Evolutionary conservation across 2,329 filamentous ascomycete species (phyloP), one percentile per base, ranked within the genome.

Genomic region (Apiospora arundinis): DNA sequence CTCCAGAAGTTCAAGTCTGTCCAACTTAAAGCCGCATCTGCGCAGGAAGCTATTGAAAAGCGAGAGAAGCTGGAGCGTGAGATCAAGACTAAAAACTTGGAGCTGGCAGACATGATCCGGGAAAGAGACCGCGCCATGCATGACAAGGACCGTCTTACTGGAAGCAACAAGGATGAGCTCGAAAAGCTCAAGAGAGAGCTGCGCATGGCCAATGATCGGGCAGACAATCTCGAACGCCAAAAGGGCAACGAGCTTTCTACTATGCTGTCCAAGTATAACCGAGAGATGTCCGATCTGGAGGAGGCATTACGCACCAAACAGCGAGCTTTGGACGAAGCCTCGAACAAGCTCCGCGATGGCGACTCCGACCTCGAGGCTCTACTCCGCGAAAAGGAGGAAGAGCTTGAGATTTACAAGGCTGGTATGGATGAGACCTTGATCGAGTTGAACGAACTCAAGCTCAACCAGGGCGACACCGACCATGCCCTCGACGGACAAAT

Each of bases 21-120:
- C 48, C 97, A 98, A 81, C 88, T 98, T 74, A 99, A 98, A 87
- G 96, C 96, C 1, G 95, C 95, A 21, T 98, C 95, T 6, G 96
- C 96, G 0, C 95, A 98, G 80, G 96, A 99, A 84, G 96, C 96
- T 1, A 97, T 98, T 74, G 96, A 98, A 71, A 92, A 90, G 76
- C 92, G 95, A 11, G 96, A 99, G 85, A 97, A 97, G 85, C 88
- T 99, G 69, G 95, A 98, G 84, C 92, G 95, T 45, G 96, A 99
- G 84, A 93, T 99, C 81, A 99, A 99, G 89, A 98, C 95, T 42
- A 99, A 99, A 89, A 99, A 99, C 80, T 86, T 99, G n/a, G 96
- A 99, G 82, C 85, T 99, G 73, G 96, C 96, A 44, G 95, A 98
- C 81, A 98, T 99, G 96, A 99, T 99, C 75, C 91, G 96, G 60